Evolutionary conservation across 768 basidiomycete genomes (phyloP), one percentile per base, ranked within the genome.

Genomic region (Tylopilus rubrobrunneus): DNA sequence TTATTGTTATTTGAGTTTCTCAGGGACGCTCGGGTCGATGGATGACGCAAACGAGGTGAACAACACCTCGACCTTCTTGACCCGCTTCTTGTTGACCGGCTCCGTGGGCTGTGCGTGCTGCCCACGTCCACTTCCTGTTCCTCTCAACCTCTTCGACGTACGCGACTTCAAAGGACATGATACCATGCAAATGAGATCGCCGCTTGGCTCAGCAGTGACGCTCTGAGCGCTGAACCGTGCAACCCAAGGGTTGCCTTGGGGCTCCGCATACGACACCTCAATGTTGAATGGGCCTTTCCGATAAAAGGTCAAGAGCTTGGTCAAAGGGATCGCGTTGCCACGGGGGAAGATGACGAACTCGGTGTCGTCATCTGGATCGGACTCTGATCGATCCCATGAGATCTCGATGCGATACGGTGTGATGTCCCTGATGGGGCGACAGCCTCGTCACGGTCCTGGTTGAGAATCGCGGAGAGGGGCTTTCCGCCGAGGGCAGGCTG

Each of bases 401-500:
- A 96, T 85, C 71, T 89, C 93, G 82, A 98, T 84, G 15, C 92
- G 85, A 77, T 91, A 97, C 43, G 83, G 78, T 52, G 86, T 80
- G 73, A 91, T 84, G 71, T 99, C 97, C 68, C 85, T 82, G 55
- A 93, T 76, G 65, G 91, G 8, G 92, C 93, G 62, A 94, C 80
- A 55, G 97, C 96, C 76, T 98, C 97, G 62, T 98, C 97, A 75
- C 95, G 92, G 79, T 98, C 98, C n/a, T n/a, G n/a, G n/a, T n/a
- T n/a, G 68, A 96, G 85, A 31, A 96, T 98, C 62, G 87, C 87
- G 17, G 82, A 89, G 60, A 98, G 86, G 17, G 74, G 52, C 74
- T 93, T 93, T 49, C 88, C 89, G 36, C 77, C 76, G 74, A 97
- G 93, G 57, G 84, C 87, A 33, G 81, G 77, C 65, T 89, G 85